A percentile compares a stretch with the other conserved stretches of the same genome.
These are phyloP conservation scores for Boletales sp. DNA, from an alignment of 768 basidiomycete species.

Conservation along the genomic window DNA sequence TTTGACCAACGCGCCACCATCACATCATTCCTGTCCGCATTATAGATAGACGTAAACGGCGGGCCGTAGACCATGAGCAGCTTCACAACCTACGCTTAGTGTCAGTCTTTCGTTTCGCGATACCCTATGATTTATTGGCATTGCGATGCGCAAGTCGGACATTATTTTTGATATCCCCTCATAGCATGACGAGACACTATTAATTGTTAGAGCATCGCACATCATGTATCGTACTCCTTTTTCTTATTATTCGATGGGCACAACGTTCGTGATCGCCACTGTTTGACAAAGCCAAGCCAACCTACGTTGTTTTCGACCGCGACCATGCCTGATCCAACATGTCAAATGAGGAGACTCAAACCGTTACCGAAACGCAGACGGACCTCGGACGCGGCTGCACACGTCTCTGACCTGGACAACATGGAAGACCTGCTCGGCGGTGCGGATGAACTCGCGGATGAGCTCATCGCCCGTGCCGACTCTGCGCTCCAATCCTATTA, in stretches of 20 bases:
- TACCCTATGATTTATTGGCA: constrained; percentile 41
- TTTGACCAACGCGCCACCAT: constrained; percentile 20
- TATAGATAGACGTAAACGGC: constrained; percentile 43
- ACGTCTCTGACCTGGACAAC: constrained; percentile 24
- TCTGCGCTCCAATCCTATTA: constrained; percentile 61
- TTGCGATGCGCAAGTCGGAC: constrained; percentile 50
- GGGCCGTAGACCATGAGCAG: constrained; percentile 47
- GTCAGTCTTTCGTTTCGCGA: constrained; percentile 52
- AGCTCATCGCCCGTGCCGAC: constrained; percentile 56
- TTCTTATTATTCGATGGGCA: constrained; percentile 27
- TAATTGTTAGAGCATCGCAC: constrained; percentile 66
- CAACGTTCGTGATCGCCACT: background rate
- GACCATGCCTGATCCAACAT: constrained; percentile 51
- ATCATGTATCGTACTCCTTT: constrained; percentile 40
- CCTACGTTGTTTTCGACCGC: constrained; percentile 43
- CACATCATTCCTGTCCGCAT: constrained; percentile 28
- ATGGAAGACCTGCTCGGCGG: constrained; percentile 35
- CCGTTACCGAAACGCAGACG: constrained; percentile 77
- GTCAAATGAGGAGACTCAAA: constrained; percentile 69
- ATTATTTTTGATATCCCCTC: constrained; percentile 36
- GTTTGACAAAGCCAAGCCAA: too few relatives aligned
- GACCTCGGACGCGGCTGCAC: constrained; percentile 37
- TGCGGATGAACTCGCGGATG: constrained; percentile 50
- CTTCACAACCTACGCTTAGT: constrained; percentile 33
- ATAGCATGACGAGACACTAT: constrained; percentile 58